These are phyloP conservation scores for Diaporthe capsici DNA, from an alignment of 2,329 filamentous ascomycete species.

Conservation along the genomic window DNA sequence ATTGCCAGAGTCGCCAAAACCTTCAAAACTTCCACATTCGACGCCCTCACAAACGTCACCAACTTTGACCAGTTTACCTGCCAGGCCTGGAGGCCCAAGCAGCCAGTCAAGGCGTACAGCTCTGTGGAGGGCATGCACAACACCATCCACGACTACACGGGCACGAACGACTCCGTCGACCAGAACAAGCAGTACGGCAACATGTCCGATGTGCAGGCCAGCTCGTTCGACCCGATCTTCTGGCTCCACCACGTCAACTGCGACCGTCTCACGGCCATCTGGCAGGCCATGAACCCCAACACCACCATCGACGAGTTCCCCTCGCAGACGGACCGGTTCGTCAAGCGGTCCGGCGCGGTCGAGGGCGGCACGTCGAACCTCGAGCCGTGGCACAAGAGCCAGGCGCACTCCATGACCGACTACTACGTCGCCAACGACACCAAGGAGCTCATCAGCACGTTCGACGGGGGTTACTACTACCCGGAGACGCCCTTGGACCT, in stretches of 20 bases:
- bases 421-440: slow-evolving; percentile 35
- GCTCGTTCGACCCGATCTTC: slow-evolving; percentile 32
- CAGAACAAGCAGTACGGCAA: slow-evolving; percentile 1
- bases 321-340: background rate
- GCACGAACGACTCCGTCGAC: background rate
- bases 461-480: slow-evolving; percentile 17
- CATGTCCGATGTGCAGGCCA: slow-evolving; percentile 27
- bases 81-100: slow-evolving; percentile 21
- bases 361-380: slow-evolving; percentile 20
- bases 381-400: slow-evolving; percentile 30
- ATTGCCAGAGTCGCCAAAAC: background rate
- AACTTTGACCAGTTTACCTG: slow-evolving; percentile 31
- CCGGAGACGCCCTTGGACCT: slow-evolving; percentile 23
- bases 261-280: slow-evolving; percentile 30
- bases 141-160: slow-evolving; percentile 27
- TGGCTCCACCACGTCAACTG: slow-evolving; percentile 36
- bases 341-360: background rate
- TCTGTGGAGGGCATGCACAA: slow-evolving; percentile 31
- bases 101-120: slow-evolving; percentile 7
- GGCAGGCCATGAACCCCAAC: slow-evolving; percentile 32
- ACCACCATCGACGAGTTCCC: slow-evolving; percentile 5
- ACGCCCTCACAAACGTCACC: slow-evolving; percentile 9
- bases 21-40: slow-evolving; percentile 17
- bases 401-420: slow-evolving; percentile 25
- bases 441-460: slow-evolving; percentile 21